Evolutionary conservation across 306 rosid genomes (phyloP), one percentile per base, ranked within the genome.

Genomic region (Glycine latifolia): DNA sequence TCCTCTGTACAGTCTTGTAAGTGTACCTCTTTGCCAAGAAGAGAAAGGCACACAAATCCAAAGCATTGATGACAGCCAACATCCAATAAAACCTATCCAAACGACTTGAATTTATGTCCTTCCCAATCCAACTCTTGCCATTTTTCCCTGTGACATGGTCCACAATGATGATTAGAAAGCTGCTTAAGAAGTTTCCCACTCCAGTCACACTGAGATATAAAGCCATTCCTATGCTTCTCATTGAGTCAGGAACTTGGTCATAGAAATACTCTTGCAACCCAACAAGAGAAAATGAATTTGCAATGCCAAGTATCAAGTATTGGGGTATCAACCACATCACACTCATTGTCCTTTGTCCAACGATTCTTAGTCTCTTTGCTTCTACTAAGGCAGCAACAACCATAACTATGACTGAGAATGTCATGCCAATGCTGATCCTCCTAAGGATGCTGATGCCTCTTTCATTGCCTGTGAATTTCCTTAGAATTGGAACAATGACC

Each of bases 241-340:
- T 80, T 1, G 89, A 80, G 66, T 85, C 89, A 31, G 89, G 89
- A 44, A 88, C 89, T 60, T 88, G 82, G 52, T 85, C 91, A 53
- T 88, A 88, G 84, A 88, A 88, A 70, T 67, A 83, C 71, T 88
- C 89, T 63, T 88, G 89, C 82, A 85, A 47, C 4, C 89, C 91
- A 58, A 83, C 86, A 7, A 88, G 55, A 1, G 87, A 75, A 65
- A 88, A 86, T 20, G 83, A 70, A 54, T 86, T 87, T 26, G 68
- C 91, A 31, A 88, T 5, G 26, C 91, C 91, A 43, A 83, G 86
- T 0, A 83, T 15, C 69, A 83, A 16, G 48, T 13, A 77, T 17
- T 86, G 91, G 9, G 89, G 91, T 2, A 79, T 75, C 81, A 88
- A 60, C 91, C 91, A 88, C 1, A 78, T 44, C 43, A 67, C 91